phyloP scores from a whole-genome alignment of 2,329 filamentous ascomycete genomes.

The Thelonectria rubi region DNA sequence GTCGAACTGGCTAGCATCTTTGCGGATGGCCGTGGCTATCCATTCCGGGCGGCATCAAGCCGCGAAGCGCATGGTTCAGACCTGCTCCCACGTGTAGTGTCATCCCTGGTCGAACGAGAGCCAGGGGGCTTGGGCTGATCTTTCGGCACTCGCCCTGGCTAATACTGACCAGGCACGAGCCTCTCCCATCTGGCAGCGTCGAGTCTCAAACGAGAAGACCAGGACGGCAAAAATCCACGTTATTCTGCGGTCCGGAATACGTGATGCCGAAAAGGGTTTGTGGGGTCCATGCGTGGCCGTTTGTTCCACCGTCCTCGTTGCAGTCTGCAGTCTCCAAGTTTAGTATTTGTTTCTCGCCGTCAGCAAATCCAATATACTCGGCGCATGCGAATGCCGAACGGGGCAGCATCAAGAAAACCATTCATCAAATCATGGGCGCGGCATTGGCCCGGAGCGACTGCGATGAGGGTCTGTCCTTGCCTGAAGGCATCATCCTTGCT shows the following conservation, averaged over 20 bases:
- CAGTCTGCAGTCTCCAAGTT: slow-evolving; percentile 9
- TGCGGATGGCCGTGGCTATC: slow-evolving; percentile 2
- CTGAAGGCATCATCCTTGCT: slow-evolving; percentile 22
- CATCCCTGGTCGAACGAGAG: slow-evolving; percentile 14
- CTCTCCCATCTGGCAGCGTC: slow-evolving; percentile 14
- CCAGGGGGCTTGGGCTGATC: slow-evolving; percentile 22
- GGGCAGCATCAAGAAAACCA: slow-evolving; percentile 3
- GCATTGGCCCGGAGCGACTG: slow-evolving; percentile 15
- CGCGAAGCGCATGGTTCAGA: slow-evolving; percentile 17
- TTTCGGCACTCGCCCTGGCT: slow-evolving; percentile 22
- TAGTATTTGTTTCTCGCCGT: slow-evolving; percentile 7
- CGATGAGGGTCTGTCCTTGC: slow-evolving; percentile 11
- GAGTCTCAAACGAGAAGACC: slow-evolving; percentile 15
- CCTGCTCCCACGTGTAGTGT: slow-evolving; percentile 23
- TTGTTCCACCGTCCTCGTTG: slow-evolving; percentile 12
- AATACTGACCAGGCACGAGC: slow-evolving; percentile 10
- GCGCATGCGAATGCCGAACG: slow-evolving; percentile 14
- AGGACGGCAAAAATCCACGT: slow-evolving; percentile 14
- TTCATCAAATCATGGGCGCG: slow-evolving; percentile 10
- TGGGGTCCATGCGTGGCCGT: slow-evolving; percentile 8
- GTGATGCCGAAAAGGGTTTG: slow-evolving; percentile 9
- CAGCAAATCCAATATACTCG: slow-evolving; percentile 11
- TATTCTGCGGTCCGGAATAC: slow-evolving; percentile 20
- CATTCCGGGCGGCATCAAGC: slow-evolving; percentile 1
- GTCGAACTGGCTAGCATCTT: slow-evolving; percentile 3